Evolutionary conservation across 2,329 filamentous ascomycete species (phyloP).

Genomic region (Bisporella sp.): DNA sequence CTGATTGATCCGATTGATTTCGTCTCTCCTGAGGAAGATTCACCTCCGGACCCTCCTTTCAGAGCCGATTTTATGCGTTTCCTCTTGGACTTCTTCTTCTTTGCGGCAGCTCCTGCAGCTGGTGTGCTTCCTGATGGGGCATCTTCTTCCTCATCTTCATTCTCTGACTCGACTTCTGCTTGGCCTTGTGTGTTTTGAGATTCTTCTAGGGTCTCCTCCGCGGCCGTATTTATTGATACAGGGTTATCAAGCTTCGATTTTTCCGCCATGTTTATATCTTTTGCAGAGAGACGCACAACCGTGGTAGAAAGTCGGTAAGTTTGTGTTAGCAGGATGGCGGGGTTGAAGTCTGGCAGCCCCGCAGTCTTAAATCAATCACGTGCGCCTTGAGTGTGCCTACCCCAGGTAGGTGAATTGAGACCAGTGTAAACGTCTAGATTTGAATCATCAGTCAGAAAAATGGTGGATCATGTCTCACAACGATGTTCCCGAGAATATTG

Average conservation of each 20-base stretch:
- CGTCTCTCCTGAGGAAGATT: conserved; percentile 37
- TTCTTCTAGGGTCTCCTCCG: conserved; percentile 14
- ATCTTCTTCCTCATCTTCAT: conserved; percentile 35
- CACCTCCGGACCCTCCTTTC: conserved; percentile 19
- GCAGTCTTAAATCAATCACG: too few species aligned
- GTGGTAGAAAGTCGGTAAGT: background rate
- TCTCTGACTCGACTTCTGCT: conserved; percentile 39
- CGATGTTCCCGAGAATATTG: too few species aligned
- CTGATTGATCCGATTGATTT: conserved; percentile 39
- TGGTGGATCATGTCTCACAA: too few species aligned
- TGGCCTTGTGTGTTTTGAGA: conserved; percentile 33
- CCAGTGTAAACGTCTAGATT: too few species aligned
- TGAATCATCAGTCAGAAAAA: too few species aligned
- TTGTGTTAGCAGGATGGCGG: conserved; percentile 2
- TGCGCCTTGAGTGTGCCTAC: too few species aligned
- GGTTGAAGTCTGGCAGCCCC: background rate
- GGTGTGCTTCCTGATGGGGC: conserved; percentile 19
- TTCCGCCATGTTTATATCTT: conserved; percentile 38
- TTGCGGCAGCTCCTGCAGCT: conserved; percentile 23
- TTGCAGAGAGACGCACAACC: too few species aligned
- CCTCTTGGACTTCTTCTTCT: conserved; percentile 51
- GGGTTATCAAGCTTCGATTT: conserved; percentile 57
- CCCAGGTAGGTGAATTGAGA: too few species aligned
- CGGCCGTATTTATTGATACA: conserved; percentile 39
- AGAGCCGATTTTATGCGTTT: conserved; percentile 46